Evolutionary conservation across 1,284 basidiomycete species (phyloP).

Genomic region (Ustilago shanxiensis): DNA sequence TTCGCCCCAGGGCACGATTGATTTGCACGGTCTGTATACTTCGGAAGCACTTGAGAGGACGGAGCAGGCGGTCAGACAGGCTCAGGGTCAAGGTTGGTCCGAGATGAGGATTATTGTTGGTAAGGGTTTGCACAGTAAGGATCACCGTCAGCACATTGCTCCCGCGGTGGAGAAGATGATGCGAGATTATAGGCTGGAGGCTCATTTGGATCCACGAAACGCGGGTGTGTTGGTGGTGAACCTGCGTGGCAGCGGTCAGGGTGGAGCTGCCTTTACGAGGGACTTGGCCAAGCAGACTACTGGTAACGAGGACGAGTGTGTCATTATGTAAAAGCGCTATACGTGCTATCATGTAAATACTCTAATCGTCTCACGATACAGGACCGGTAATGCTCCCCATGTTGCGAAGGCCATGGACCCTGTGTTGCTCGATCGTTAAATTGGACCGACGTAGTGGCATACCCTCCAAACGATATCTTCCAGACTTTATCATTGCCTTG

Average conservation of each 20-base stretch:
- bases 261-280: conserved; percentile 59
- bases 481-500: too few species aligned
- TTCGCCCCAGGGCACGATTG: conserved; percentile 56
- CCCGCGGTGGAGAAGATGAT: conserved; percentile 92
- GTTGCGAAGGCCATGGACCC: too few species aligned
- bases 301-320: conserved; percentile 62
- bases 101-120: conserved; percentile 90
- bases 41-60: conserved; percentile 77
- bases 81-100: conserved; percentile 77
- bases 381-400: too few species aligned
- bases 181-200: conserved; percentile 81
- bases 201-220: conserved; percentile 85
- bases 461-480: too few species aligned
- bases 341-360: too few species aligned
- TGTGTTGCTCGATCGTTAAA: too few species aligned
- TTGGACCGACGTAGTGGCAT: too few species aligned
- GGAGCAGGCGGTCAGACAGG: conserved; percentile 77
- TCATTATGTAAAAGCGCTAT: conserved; percentile 36
- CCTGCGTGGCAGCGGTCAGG: conserved; percentile 74
- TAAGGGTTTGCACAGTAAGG: conserved; percentile 83
- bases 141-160: conserved; percentile 86
- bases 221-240: conserved; percentile 87
- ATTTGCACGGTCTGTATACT: conserved; percentile 92
- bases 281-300: conserved; percentile 62
- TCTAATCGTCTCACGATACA: too few species aligned